A percentile compares a stretch with the other conserved stretches of the same genome.
Evolutionary conservation across 2,329 filamentous ascomycete genomes (phyloP).

Genomic region (Teratosphaeria gauchensis): DNA sequence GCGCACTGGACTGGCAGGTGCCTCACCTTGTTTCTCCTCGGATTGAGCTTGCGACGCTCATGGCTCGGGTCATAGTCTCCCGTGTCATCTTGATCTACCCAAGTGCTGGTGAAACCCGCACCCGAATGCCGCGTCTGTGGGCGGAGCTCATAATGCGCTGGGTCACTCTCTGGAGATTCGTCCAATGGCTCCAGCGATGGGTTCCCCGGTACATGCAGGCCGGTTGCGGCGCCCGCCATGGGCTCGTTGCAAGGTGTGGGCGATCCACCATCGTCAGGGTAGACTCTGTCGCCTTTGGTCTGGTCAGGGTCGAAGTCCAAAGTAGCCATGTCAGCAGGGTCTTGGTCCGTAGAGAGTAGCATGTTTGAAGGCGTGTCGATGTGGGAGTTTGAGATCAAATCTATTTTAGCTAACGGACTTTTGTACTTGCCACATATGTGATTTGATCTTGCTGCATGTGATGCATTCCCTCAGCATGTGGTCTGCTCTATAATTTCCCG

Average conservation of each 20-base stretch:
- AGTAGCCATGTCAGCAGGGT: background rate
- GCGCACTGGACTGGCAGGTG: background rate
- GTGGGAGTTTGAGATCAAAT: background rate
- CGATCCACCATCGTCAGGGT: background rate
- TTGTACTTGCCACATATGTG: background rate
- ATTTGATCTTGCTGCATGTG: background rate
- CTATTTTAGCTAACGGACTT: background rate
- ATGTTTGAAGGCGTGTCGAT: background rate
- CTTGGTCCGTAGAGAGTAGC: background rate
- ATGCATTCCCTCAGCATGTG: background rate
- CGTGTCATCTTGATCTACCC: slow-evolving; percentile 28
- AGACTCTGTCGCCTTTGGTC: background rate
- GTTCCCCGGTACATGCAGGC: background rate
- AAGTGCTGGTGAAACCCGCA: slow-evolving; percentile 12
- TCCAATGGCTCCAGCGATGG: background rate
- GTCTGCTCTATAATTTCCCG: background rate
- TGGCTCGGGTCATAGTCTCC: slow-evolving; percentile 25
- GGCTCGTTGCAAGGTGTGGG: background rate
- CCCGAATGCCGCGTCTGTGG: slow-evolving; percentile 4
- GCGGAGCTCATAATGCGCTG: slow-evolving; percentile 9
- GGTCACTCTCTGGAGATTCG: background rate
- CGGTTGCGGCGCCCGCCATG: background rate
- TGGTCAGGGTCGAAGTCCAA: background rate
- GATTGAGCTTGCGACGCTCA: slow-evolving; percentile 5
- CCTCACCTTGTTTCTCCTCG: slow-evolving; percentile 2